Evolutionary conservation across 2,329 filamentous ascomycete genomes (phyloP).

Genomic region (Paraphoma sp.): DNA sequence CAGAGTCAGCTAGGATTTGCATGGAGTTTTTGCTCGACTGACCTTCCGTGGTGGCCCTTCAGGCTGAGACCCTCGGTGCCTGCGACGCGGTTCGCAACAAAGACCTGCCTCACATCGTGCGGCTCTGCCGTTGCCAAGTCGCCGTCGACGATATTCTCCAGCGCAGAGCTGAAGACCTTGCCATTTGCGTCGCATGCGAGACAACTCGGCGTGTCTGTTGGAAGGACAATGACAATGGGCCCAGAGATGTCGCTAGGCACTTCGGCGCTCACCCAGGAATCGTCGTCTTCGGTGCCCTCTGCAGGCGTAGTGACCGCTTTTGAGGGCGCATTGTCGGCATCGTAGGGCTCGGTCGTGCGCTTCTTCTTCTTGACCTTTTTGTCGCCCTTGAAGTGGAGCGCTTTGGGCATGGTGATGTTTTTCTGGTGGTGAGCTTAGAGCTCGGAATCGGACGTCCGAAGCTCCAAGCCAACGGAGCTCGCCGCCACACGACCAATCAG

Average conservation of each 20-base stretch:
- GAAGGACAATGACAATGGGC: conserved; percentile 81
- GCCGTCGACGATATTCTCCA: conserved; percentile 89
- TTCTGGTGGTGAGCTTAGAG: conserved; percentile 14
- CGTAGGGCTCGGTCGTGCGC: conserved; percentile 64
- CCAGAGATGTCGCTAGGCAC: conserved; percentile 75
- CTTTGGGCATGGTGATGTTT: conserved; percentile 73
- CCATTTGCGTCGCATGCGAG: conserved; percentile 87
- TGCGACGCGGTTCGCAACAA: conserved; percentile 83
- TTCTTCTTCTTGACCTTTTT: conserved; percentile 95
- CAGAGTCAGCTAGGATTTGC: too few relatives aligned
- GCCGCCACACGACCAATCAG: conserved; percentile 30
- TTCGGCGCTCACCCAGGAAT: conserved; percentile 92
- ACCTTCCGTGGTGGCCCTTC: conserved; percentile 90
- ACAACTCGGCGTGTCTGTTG: conserved; percentile 74
- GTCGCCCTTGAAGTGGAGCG: conserved; percentile 95
- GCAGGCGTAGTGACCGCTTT: conserved; percentile 45
- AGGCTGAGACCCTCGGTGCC: conserved; percentile 84
- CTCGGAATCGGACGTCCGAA: conserved; percentile 9
- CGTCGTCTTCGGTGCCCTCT: conserved; percentile 67
- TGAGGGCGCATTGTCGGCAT: conserved; percentile 42
- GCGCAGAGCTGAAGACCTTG: conserved; percentile 78
- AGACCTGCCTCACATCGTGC: conserved; percentile 94
- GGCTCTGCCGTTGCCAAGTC: conserved; percentile 88
- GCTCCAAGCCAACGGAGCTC: conserved; percentile 19
- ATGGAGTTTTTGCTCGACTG: not conserved